Percentiles rank a stretch among this genome's conserved stretches.
These are phyloP conservation scores for Rutidosis leptorrhynchoides DNA, from an alignment of 129 eudicot genomes.

Conservation along the genomic window DNA sequence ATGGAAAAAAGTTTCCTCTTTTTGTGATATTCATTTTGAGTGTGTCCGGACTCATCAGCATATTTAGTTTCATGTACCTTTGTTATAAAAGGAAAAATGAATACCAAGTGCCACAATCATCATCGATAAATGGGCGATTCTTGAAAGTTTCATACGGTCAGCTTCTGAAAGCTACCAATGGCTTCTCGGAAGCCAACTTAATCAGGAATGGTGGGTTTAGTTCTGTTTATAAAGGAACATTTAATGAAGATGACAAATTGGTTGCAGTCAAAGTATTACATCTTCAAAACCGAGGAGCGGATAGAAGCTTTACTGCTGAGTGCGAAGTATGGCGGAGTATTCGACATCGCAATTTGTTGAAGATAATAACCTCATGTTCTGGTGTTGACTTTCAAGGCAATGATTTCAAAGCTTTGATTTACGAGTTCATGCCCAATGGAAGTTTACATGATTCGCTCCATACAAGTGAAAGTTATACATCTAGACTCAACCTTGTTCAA, in stretches of 20 bases:
- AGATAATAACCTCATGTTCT: conserved; percentile 38
- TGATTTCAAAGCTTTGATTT: conserved; percentile 22
- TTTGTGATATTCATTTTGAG: conserved; percentile 1
- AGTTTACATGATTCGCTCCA: conserved; percentile 29
- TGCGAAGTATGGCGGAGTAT: conserved; percentile 34
- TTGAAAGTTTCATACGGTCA: conserved; percentile 18
- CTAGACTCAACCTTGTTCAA: conserved; percentile 4
- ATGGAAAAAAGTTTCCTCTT: background rate
- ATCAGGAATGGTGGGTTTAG: conserved; percentile 31
- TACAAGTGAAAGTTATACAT: background rate
- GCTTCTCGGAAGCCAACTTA: conserved; percentile 36
- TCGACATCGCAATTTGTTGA: conserved; percentile 38
- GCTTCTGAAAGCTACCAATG: conserved; percentile 38
- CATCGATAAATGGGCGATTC: background rate
- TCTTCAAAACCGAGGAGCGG: conserved; percentile 17
- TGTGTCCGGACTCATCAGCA: background rate
- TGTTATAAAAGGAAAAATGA: conserved; percentile 15
- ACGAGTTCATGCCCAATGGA: conserved; percentile 27
- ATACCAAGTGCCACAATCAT: background rate
- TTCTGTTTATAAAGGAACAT: conserved; percentile 36
- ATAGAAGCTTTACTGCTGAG: conserved; percentile 27
- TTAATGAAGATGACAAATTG: conserved; percentile 15
- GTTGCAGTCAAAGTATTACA: conserved; percentile 41
- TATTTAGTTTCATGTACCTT: background rate
- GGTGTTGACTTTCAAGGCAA: conserved; percentile 30